These are phyloP conservation scores for Macrolepiota albuminosa DNA, from an alignment of 768 basidiomycete genomes.

Conservation along the genomic window DNA sequence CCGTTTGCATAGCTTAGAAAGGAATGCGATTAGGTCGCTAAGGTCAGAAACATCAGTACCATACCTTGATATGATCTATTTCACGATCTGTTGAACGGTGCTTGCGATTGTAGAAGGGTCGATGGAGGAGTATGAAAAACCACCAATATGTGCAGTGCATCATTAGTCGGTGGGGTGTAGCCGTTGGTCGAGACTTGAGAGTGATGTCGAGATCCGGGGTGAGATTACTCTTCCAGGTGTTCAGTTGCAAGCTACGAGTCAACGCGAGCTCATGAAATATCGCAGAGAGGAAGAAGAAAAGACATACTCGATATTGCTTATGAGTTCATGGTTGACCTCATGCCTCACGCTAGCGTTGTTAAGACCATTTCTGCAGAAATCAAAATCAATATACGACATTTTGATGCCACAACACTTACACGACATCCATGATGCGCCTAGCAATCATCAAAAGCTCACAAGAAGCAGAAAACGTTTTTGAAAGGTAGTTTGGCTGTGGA, in stretches of 20 bases:
- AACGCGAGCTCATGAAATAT: not conserved
- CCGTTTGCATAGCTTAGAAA: conserved; percentile 41
- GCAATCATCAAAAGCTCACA: conserved; percentile 47
- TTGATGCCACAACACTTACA: conserved; percentile 31
- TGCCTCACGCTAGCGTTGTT: conserved; percentile 34
- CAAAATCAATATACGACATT: not conserved
- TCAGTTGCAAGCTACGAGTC: conserved; percentile 35
- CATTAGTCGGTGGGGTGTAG: conserved; percentile 51
- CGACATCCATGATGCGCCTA: conserved; percentile 48
- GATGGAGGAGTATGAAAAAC: conserved; percentile 55
- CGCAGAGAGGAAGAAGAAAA: not conserved
- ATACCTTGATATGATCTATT: conserved; percentile 51
- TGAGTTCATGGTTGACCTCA: conserved; percentile 39
- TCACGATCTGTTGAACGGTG: conserved; percentile 33
- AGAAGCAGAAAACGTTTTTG: conserved; percentile 44
- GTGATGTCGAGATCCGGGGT: conserved; percentile 47
- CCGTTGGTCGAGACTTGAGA: conserved; percentile 37
- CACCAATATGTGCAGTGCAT: conserved; percentile 56
- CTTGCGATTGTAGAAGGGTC: conserved; percentile 47
- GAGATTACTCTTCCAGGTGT: conserved; percentile 43
- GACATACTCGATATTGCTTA: conserved; percentile 51
- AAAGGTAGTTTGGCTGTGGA: conserved; percentile 36
- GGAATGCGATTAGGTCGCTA: conserved; percentile 15
- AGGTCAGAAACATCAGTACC: conserved; percentile 14
- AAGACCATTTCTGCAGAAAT: conserved; percentile 34